A percentile compares a stretch with the other conserved stretches of the same genome.
These are phyloP conservation scores for Sporothrix globosa DNA, from an alignment of 2,329 filamentous ascomycete genomes.

Conservation along the genomic window DNA sequence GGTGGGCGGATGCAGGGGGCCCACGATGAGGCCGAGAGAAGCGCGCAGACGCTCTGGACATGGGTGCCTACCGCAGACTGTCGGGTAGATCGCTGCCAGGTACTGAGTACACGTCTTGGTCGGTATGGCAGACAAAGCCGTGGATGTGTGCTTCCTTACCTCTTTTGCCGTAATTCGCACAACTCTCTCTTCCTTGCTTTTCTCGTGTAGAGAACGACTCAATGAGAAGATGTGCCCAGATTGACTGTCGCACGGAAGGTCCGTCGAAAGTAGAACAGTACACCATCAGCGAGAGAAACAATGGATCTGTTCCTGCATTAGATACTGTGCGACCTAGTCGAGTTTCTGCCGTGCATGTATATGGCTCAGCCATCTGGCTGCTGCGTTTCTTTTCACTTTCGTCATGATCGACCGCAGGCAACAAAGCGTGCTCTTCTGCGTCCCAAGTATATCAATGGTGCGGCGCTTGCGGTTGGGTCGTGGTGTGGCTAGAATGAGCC, in stretches of 20 bases:
- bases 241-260: neutral
- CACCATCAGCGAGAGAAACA: neutral
- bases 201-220: neutral
- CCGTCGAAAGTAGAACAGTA: neutral
- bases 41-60: slow-evolving; percentile 14
- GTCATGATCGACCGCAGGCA: neutral
- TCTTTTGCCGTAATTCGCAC: neutral
- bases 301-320: slow-evolving; percentile 24
- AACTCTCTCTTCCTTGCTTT: neutral
- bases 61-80: neutral
- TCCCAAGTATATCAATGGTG: slow-evolving; percentile 14
- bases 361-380: neutral
- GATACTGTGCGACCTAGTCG: neutral
- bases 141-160: neutral
- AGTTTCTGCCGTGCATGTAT: neutral
- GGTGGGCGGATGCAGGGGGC: slow-evolving; percentile 12
- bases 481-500: neutral
- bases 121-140: neutral
- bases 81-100: slow-evolving; percentile 16
- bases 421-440: neutral
- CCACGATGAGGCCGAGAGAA: neutral
- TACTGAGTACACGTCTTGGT: slow-evolving; percentile 9
- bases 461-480: slow-evolving; percentile 14
- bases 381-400: neutral
- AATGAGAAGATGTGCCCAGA: neutral